Evolutionary conservation across 331 rosid species (phyloP).

Genomic region (Dryas integrifolia): DNA sequence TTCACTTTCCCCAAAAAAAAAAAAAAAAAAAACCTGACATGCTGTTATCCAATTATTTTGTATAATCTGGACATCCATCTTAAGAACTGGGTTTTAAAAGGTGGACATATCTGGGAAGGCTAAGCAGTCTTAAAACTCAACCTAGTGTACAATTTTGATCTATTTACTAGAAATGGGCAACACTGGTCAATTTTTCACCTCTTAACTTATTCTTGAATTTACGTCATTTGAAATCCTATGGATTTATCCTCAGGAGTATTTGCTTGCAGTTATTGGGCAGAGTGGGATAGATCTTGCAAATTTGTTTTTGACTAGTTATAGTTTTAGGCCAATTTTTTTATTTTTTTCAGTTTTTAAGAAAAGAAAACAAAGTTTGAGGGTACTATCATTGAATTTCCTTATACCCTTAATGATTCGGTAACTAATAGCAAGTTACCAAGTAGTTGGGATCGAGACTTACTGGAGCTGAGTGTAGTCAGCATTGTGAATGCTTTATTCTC

Average conservation of each 20-base stretch:
- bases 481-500: background rate
- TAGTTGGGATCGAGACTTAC: background rate
- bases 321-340: background rate
- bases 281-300: background rate
- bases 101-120: no score
- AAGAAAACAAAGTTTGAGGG: background rate
- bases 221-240: no score
- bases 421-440: background rate
- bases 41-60: background rate
- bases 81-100: conserved; percentile 3
- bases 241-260: no score
- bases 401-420: background rate
- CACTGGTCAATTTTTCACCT: no score
- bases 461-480: background rate
- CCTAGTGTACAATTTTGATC: no score
- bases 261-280: no score
- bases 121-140: no score
- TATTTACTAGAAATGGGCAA: no score
- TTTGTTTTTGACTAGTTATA: background rate
- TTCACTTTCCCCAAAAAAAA: no score
- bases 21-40: no score
- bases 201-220: no score
- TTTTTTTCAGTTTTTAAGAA: background rate
- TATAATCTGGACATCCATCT: background rate
- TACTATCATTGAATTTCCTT: background rate